A percentile compares a stretch with the other conserved stretches of the same genome.
Conservation (phyloP, 257 asterid genomes). For the Solanum bulbocastanum region DNA sequence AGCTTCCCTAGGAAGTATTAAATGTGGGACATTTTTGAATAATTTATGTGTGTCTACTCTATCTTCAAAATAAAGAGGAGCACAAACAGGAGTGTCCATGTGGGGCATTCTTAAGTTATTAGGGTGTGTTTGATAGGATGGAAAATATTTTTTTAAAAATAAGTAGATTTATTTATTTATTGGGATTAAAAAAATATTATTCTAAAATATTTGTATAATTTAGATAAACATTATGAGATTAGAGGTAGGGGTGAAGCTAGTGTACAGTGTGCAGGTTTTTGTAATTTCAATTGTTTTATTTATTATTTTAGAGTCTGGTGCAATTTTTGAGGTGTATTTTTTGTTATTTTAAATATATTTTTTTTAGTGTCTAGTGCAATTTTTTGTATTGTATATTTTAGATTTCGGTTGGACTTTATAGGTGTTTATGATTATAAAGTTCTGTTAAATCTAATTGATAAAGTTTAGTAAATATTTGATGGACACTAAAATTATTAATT, state of each 20-base stretch:
- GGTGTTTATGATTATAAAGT: background rate
- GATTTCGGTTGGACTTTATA: background rate
- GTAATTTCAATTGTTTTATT: background rate
- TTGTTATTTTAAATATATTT: background rate
- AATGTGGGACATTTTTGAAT: background rate
- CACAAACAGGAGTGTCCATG: background rate
- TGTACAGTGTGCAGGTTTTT: background rate
- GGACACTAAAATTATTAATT: background rate
- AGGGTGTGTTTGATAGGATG: background rate
- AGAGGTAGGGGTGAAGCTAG: background rate
- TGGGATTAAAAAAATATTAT: background rate
- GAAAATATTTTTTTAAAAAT: background rate
- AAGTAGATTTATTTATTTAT: background rate
- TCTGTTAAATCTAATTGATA: background rate
- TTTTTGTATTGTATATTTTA: background rate
- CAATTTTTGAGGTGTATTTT: background rate
- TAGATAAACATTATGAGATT: background rate
- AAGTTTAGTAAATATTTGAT: background rate
- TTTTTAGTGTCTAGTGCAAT: background rate
- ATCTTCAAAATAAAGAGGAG: background rate
- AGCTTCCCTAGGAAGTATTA: background rate
- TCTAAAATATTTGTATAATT: background rate
- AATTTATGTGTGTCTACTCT: background rate
- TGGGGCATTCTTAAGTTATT: background rate
- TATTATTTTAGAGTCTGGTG: background rate